Evolutionary conservation across 768 basidiomycete genomes (phyloP).

Genomic region (Serendipita vermifera): DNA sequence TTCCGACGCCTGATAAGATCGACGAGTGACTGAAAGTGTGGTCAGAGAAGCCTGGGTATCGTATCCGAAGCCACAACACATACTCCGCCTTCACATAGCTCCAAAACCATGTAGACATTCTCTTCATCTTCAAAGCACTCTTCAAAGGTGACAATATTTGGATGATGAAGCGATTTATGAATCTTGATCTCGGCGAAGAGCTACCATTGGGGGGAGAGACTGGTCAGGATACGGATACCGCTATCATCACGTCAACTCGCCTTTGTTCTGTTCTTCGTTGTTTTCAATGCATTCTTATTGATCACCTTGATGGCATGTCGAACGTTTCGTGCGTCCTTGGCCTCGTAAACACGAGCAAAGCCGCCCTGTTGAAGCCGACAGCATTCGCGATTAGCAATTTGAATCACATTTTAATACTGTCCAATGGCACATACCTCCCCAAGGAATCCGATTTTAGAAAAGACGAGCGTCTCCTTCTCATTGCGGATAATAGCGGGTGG

Average conservation of each 20-base stretch:
- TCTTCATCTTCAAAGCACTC: conserved; percentile 93
- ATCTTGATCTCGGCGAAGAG: conserved; percentile 99
- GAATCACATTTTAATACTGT: neutral
- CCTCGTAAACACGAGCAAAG: conserved; percentile 93
- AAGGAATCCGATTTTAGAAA: conserved; percentile 65
- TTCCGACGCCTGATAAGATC: conserved; percentile 78
- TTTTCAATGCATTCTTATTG: conserved; percentile 80
- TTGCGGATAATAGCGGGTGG: conserved; percentile 67
- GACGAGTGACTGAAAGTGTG: conserved; percentile 45
- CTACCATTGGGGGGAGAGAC: conserved; percentile 29
- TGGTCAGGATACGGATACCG: neutral
- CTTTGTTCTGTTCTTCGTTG: conserved; percentile 96
- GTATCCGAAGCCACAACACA: neutral
- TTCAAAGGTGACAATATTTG: conserved; percentile 82
- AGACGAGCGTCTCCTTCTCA: conserved; percentile 42
- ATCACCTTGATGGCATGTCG: conserved; percentile 87
- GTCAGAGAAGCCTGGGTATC: neutral
- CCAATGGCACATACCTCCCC: conserved; percentile 58
- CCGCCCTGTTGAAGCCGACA: conserved; percentile 49
- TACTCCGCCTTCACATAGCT: conserved; percentile 75
- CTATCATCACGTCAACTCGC: conserved; percentile 29
- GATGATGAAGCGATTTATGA: conserved; percentile 78
- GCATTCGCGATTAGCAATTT: neutral
- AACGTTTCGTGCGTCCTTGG: conserved; percentile 53
- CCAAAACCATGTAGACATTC: conserved; percentile 96